A percentile compares a stretch with the other conserved stretches of the same genome.
Conservation (phyloP, 2,329 filamentous ascomycete genomes). For the Myriosclerotinia curreyana region DNA sequence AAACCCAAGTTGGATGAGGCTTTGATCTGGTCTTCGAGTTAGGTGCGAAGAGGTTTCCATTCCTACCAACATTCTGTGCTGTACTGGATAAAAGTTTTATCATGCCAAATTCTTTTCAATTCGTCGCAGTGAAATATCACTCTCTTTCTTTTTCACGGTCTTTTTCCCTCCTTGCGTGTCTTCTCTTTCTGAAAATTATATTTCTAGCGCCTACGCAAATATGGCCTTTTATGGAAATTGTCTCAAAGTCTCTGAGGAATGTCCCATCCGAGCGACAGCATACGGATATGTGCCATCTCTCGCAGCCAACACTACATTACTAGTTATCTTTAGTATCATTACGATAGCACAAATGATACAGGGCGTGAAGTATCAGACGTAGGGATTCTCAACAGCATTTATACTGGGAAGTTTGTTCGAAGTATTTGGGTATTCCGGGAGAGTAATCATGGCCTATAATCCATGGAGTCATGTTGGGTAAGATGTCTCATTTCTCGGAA, state of each 20-base stretch:
- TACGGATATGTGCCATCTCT: constrained; percentile 1
- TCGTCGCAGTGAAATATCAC: neutral
- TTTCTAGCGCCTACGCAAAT: no score
- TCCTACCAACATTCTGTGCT: constrained; percentile 4
- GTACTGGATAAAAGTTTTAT: neutral
- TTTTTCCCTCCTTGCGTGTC: neutral
- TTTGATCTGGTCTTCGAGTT: neutral
- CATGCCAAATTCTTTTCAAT: neutral
- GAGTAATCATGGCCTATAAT: constrained; percentile 6
- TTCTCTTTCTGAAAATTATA: neutral
- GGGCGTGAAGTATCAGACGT: neutral
- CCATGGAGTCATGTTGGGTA: constrained; percentile 19
- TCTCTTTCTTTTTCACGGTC: no score
- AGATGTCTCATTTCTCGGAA: neutral
- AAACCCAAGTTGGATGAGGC: no score
- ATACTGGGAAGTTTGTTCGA: constrained; percentile 3
- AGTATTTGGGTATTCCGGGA: constrained; percentile 14
- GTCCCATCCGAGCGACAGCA: constrained; percentile 1
- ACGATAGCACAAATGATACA: constrained; percentile 9
- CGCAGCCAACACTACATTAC: neutral
- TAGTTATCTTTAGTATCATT: constrained; percentile 6
- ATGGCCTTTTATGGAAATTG: constrained; percentile 8
- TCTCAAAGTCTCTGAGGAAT: constrained; percentile 7
- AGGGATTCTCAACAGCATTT: neutral
- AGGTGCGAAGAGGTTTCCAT: neutral